Base-by-base conservation (phyloP, 768 basidiomycete genomes). In the Sporobolomyces phaffii region DNA sequence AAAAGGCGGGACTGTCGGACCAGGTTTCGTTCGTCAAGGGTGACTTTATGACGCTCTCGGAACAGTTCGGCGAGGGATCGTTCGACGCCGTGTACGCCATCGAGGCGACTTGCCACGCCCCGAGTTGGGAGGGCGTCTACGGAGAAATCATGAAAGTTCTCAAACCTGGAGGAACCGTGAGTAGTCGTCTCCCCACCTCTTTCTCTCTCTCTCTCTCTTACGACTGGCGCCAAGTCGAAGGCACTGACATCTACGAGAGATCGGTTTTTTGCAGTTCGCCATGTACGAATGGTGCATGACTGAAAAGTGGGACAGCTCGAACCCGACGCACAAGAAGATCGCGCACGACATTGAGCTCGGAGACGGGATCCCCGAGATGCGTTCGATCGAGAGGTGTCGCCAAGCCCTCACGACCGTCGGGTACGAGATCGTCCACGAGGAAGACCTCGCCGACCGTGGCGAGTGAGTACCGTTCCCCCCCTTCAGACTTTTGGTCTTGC, bases 241-340 rank as follows among this genome's bases (percentile, higher is more conserved):
- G 66, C 31, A 52, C 29, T 36, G 36, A 22, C 38, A 10, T n/a
- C n/a, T n/a, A n/a, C n/a, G n/a, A n/a, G n/a, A n/a, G n/a, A n/a
- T n/a, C n/a, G n/a, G n/a, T n/a, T n/a, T n/a, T n/a, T n/a, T n/a
- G n/a, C 68, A 93, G 89, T 96, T 96, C 78, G 94, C 93, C 75
- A 89, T 98, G 41, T 99, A 98, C 79, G 96, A 98, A 77, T 99
- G 94, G 94, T 87, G 86, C 79, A 97, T 99, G 96, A 97, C 96
- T 24, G 92, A 97, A 78, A 77, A 79, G 5, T 93, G 93, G 90
- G 88, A 97, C 78, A 84, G 89, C 43, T 83, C 87, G 50, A 60
- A 88, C 82, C 76, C 91, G 22, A 79, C 83, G 60, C 94, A 98
- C 83, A 93, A 92, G 80, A 83, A 83, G 49, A 85, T 98, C 64